Percentiles rank a stretch among this genome's conserved stretches.
Conservation (phyloP, 2,329 filamentous ascomycete genomes). For the Neopestalotiopsis sp. region DNA sequence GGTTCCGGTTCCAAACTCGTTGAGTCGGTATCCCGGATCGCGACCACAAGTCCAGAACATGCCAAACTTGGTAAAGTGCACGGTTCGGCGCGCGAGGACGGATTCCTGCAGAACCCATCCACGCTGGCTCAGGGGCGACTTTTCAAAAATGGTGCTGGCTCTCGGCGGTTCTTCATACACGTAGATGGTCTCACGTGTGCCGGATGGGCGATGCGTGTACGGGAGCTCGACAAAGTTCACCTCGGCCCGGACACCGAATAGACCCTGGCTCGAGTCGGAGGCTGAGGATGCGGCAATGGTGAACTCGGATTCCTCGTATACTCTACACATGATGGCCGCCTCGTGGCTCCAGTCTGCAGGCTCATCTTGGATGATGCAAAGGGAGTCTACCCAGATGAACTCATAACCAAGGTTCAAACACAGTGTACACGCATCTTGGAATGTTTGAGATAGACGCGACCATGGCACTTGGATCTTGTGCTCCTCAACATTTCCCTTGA, state of each 20-base stretch:
- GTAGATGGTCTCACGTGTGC: neutral
- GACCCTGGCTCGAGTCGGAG: neutral
- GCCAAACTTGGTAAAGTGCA: neutral
- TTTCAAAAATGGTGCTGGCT: neutral
- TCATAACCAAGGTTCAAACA: neutral
- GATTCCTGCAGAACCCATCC: neutral
- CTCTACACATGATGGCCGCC: neutral
- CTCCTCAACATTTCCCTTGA: neutral
- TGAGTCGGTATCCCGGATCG: neutral
- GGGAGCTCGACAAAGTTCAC: neutral
- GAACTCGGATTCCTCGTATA: conserved; percentile 3
- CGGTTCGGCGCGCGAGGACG: neutral
- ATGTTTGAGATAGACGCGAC: neutral
- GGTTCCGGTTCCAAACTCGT: neutral
- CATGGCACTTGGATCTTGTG: neutral
- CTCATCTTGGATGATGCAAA: conserved; percentile 9
- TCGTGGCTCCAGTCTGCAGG: conserved; percentile 5
- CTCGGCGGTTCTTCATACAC: neutral
- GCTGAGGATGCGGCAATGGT: conserved; percentile 4
- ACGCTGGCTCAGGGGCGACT: neutral
- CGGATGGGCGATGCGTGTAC: neutral
- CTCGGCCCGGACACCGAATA: neutral
- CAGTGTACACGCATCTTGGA: neutral
- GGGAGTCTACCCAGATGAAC: conserved; percentile 2
- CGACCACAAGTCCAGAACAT: neutral